Base-by-base conservation (phyloP, 257 asterid species). In the Jacaranda mimosifolia region DNA sequence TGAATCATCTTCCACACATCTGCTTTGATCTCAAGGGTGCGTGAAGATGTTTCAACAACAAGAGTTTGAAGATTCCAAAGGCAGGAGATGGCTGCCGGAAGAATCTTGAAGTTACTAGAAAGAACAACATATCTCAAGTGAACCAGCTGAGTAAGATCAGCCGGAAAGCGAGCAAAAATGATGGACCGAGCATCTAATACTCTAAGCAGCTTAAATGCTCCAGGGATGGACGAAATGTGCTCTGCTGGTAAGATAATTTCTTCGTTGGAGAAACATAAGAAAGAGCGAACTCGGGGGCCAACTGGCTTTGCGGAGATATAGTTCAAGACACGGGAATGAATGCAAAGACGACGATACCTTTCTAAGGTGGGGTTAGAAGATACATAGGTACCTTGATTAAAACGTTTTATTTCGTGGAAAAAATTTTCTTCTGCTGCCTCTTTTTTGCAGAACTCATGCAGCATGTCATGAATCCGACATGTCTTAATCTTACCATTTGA, bases 41-140 rank as follows among this genome's bases (percentile, higher is more conserved):
- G 77, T 0, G 85, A 72, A 38, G 87, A 70, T 4, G 97, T 89
- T 26, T 83, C 81, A 6, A 89, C 56, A 6, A 85, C 79, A 9
- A 91, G 70, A 14, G 89, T 89, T 72, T 89, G 89, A 9, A 91
- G 19, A 79, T 86, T 91, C 92, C 91, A 83, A 0, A 91, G 89
- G 59, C 68, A 75, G 42, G 91, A 85, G 6, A 91, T 15, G 15
- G 81, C 69, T 1, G 59, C 51, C 10, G 92, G 92, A 21, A 91
- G 73, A 57, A 79, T 58, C 70, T 66, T 62, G 82, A 85, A 76
- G 13, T 83, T 74, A 40, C 85, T 64, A 1, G 92, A 83, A 18
- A 89, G 58, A 18, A 82, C 87, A 19, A 91, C 74, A 9, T 83
- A 86, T 80, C 91, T 88, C 88, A 90, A 74, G 58, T 88, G 93